Percentiles rank a stretch among this genome's conserved stretches.
phyloP scores from a whole-genome alignment of 2,329 filamentous ascomycete species.

The Parafenestella ontariensis region DNA sequence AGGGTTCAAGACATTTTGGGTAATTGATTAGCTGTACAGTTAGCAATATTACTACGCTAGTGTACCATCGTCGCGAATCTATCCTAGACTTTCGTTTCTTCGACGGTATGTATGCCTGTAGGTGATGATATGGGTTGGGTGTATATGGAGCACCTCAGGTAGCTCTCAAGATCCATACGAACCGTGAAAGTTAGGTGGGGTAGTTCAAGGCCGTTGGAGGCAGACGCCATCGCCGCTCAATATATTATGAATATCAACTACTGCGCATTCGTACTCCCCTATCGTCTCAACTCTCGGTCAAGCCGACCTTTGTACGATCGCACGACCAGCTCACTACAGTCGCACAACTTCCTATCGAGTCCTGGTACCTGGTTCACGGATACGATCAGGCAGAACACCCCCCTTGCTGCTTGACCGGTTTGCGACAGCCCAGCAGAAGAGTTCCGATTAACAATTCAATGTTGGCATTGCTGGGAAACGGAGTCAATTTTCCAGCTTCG shows the following conservation, averaged over 20 bases:
- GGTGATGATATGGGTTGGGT: no score
- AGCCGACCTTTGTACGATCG: neutral
- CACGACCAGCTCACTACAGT: slow-evolving; percentile 1
- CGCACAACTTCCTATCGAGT: slow-evolving; percentile 3
- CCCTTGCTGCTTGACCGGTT: neutral
- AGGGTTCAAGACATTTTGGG: slow-evolving; percentile 1
- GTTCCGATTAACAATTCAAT: neutral
- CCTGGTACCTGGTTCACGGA: neutral
- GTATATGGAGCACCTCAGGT: no score
- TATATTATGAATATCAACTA: no score
- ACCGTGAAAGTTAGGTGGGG: no score
- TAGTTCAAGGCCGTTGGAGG: no score
- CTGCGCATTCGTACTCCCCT: neutral
- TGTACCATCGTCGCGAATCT: neutral
- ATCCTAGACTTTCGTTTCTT: neutral
- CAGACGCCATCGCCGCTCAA: no score
- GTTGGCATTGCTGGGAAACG: neutral
- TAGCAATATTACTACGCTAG: neutral
- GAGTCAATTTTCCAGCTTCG: neutral
- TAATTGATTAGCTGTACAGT: neutral
- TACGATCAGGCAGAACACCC: slow-evolving; percentile 1
- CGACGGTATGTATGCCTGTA: no score
- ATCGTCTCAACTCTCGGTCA: neutral
- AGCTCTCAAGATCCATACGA: no score
- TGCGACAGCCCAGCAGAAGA: neutral